These are phyloP conservation scores for Eucalyptus regnans DNA, from an alignment of 345 rosid species.

Conservation along the genomic window DNA sequence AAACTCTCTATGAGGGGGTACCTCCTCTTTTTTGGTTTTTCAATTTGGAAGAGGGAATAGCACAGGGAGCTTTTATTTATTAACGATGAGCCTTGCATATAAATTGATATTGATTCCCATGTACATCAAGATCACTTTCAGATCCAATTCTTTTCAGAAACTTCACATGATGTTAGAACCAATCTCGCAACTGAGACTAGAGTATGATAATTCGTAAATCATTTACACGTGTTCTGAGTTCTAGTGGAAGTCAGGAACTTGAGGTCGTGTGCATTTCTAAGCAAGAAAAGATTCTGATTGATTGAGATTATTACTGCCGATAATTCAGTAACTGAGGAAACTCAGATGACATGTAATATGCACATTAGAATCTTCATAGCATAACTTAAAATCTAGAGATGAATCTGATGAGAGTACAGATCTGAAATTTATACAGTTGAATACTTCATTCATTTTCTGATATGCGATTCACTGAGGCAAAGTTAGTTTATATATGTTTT, in stretches of 20 bases:
- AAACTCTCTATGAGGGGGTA: neutral
- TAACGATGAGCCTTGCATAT: neutral
- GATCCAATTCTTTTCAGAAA: neutral
- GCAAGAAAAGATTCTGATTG: neutral
- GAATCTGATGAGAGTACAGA: neutral
- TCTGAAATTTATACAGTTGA: neutral
- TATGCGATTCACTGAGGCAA: neutral
- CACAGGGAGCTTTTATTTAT: neutral
- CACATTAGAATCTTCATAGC: neutral
- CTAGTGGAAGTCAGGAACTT: neutral
- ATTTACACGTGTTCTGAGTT: neutral
- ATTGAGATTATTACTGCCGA: neutral
- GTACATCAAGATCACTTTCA: neutral
- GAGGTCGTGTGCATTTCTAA: neutral
- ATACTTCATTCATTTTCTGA: neutral
- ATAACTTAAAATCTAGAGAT: neutral
- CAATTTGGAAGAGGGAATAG: neutral
- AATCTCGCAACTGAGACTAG: neutral
- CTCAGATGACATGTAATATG: neutral
- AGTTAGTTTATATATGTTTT: neutral
- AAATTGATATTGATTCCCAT: neutral
- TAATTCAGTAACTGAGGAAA: neutral
- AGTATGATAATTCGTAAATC: neutral
- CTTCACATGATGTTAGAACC: neutral
- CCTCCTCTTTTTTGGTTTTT: neutral